Conservation (phyloP, 371 early-diverging fungal species). For the Circinella minor region DNA sequence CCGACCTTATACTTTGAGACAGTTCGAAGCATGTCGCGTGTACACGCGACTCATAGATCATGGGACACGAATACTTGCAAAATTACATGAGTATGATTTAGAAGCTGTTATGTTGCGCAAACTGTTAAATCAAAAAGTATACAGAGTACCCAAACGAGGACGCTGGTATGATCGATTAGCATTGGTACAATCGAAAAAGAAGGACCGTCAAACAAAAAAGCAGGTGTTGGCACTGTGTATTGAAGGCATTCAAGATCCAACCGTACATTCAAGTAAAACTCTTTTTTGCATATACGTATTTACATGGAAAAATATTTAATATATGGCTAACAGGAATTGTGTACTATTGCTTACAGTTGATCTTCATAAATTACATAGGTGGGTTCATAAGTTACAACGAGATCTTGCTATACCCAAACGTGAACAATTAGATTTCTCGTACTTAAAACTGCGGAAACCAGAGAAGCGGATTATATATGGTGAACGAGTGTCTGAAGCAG, state of each 20-base stretch:
- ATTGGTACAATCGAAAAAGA: slow-evolving; percentile 57
- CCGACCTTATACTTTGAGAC: slow-evolving; percentile 43
- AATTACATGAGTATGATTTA: slow-evolving; percentile 58
- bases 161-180: slow-evolving; percentile 76
- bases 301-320: no score
- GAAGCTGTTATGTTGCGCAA: slow-evolving; percentile 62
- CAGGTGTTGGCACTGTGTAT: slow-evolving; percentile 57
- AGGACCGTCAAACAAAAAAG: slow-evolving; percentile 48
- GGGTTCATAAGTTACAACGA: slow-evolving; percentile 53
- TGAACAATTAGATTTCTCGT: slow-evolving; percentile 64
- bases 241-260: slow-evolving; percentile 57
- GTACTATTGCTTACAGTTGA: slow-evolving; percentile 28
- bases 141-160: slow-evolving; percentile 64
- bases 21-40: slow-evolving; percentile 67
- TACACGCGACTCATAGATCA: slow-evolving; percentile 67
- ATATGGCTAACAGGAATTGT: background rate
- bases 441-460: slow-evolving; percentile 47
- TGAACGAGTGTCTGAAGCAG: slow-evolving; percentile 42
- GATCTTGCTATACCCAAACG: slow-evolving; percentile 56
- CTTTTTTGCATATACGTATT: background rate
- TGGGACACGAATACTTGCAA: slow-evolving; percentile 59
- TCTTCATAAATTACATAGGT: slow-evolving; percentile 36
- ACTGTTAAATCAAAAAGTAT: slow-evolving; percentile 63
- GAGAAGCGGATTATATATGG: slow-evolving; percentile 48
- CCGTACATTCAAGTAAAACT: slow-evolving; percentile 52